Base-by-base conservation (phyloP, 202 grass and related monocot genomes). In the Schoenoplectus triqueter region DNA sequence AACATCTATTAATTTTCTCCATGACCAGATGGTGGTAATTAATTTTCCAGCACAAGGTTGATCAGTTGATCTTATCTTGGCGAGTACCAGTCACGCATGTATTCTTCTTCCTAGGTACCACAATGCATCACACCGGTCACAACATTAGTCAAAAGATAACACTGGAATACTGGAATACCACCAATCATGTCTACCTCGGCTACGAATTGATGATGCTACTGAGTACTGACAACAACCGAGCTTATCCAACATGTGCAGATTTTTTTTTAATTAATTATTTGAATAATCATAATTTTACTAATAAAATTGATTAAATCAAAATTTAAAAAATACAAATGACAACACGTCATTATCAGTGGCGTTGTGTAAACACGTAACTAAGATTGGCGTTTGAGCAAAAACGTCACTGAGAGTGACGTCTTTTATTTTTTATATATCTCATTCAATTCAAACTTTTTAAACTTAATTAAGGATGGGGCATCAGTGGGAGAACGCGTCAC, bases 81-180 rank as follows among this genome's bases (percentile, higher is more conserved):
- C 7, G 7, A 64, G 0, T 61, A 5, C 31, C 31, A 31, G 47
- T 49, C 47, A 64, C 7, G 7, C 65, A 56, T 60, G 1, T 59
- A 57, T 78, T 6, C 57, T 6, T 4, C 44, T 14, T 4, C 40
- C 51, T 42, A 62, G 75, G 20, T 80, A 61, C 56, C 56, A 80
- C 39, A 44, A 61, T 80, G 22, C 5, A 49, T 64, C 78, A 80
- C 77, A 60, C 42, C 55, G 5, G 39, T 81, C 39, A 81, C 78
- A 46, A 49, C 45, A 66, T 22, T 64, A 8, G 40, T 66, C 40
- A 49, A 66, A 66, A 66, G 60, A 48, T 7, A 66, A 81, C 60
- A 81, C 15, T 81, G n/a, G 0, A 47, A 64, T 64, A 48, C 10
- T 31, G 31, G 31, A 31, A 31, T 31, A 31, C 31, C 31, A 31